Evolutionary conservation across 2,329 filamentous ascomycete genomes (phyloP).

Genomic region (Lomentospora prolificans): DNA sequence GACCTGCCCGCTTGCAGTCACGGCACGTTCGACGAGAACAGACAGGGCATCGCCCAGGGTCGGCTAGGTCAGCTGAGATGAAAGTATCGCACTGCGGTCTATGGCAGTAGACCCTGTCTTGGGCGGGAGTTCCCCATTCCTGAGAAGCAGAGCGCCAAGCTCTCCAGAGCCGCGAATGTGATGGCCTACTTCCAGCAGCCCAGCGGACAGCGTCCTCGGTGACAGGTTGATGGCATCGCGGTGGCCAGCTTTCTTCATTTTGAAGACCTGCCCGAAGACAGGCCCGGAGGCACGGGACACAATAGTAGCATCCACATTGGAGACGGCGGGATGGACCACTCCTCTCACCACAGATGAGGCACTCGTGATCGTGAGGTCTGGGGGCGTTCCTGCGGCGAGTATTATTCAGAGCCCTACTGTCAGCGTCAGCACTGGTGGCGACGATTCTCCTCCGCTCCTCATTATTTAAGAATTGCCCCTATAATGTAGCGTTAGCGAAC

Average conservation of each 20-base stretch:
- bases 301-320: slow-evolving; percentile 12
- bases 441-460: slow-evolving; percentile 9
- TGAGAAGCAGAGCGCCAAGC: slow-evolving; percentile 9
- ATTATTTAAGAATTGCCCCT: background rate
- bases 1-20: slow-evolving; percentile 4
- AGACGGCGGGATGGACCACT: background rate
- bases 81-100: slow-evolving; percentile 11
- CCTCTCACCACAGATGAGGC: background rate
- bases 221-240: slow-evolving; percentile 12
- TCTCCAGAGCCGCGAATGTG: slow-evolving; percentile 4
- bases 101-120: slow-evolving; percentile 11
- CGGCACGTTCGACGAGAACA: slow-evolving; percentile 11
- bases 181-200: background rate
- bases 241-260: slow-evolving; percentile 11
- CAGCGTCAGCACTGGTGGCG: background rate
- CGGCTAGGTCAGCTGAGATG: slow-evolving; percentile 7
- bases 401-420: background rate
- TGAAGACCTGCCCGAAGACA: slow-evolving; percentile 11
- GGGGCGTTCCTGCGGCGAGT: background rate
- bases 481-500: background rate
- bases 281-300: slow-evolving; percentile 10
- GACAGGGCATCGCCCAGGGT: slow-evolving; percentile 6
- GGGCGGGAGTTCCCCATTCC: slow-evolving; percentile 10
- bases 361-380: background rate
- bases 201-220: slow-evolving; percentile 8